A percentile compares a stretch with the other conserved stretches of the same genome.
Evolutionary conservation across 2,329 filamentous ascomycete species (phyloP).

Genomic region (Colletotrichum tropicale): DNA sequence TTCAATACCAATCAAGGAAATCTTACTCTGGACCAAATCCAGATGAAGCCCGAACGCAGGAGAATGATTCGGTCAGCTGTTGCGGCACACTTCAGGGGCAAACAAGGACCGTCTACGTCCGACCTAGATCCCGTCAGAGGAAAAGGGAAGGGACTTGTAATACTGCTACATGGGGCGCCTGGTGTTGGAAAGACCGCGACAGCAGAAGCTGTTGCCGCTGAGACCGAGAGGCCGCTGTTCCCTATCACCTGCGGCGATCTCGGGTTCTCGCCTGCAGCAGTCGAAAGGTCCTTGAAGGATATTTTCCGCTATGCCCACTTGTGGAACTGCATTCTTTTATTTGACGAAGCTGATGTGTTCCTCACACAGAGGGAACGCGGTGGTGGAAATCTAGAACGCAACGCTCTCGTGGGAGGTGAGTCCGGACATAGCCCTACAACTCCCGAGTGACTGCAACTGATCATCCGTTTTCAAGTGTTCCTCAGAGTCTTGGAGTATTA

Average conservation of each 20-base stretch:
- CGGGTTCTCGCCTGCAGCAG: slow-evolving; percentile 22
- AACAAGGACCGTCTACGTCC: background rate
- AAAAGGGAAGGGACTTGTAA: background rate
- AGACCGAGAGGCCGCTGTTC: slow-evolving; percentile 26
- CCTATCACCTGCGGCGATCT: slow-evolving; percentile 30
- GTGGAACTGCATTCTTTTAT: slow-evolving; percentile 30
- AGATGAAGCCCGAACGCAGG: background rate
- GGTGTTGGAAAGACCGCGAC: background rate
- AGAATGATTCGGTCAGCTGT: background rate
- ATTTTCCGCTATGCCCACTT: slow-evolving; percentile 26
- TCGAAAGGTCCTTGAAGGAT: slow-evolving; percentile 24
- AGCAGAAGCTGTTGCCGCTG: slow-evolving; percentile 25
- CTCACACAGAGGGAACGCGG: slow-evolving; percentile 23
- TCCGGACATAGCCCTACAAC: accelerated
- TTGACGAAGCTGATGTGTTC: slow-evolving; percentile 34
- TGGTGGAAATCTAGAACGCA: slow-evolving; percentile 8
- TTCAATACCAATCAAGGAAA: background rate
- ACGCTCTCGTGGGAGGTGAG: slow-evolving; percentile 25
- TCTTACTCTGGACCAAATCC: background rate
- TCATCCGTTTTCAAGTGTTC: slow-evolving; percentile 30
- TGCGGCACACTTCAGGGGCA: background rate
- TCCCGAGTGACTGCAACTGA: too few relatives aligned
- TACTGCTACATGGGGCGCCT: slow-evolving; percentile 1
- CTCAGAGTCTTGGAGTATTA: slow-evolving; percentile 46
- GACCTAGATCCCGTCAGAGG: background rate